Base-by-base conservation (phyloP, 2,329 filamentous ascomycete genomes). In the Colletotrichum trifolii region DNA sequence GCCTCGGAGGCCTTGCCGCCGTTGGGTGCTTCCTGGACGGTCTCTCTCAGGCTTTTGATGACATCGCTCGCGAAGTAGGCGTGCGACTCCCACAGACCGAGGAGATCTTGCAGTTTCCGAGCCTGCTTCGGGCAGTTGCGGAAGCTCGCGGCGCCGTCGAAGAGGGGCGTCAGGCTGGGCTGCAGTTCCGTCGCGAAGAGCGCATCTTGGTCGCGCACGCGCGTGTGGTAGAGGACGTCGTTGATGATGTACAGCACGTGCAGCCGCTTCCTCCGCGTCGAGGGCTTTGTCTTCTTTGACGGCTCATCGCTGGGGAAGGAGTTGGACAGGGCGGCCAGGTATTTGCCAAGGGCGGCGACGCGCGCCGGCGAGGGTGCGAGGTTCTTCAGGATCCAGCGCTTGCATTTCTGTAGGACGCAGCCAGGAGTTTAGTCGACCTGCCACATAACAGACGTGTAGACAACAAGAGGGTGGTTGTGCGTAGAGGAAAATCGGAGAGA, bases 301-400 rank as follows among this genome's bases (percentile, higher is more conserved):
- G 47, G 42, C 39, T 55, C 64, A 35, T 59, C 54, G 17, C 56
- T 69, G 54, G 36, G 53, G 35, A 88, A 85, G 46, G 89, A 89
- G 67, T 84, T 87, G 69, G 91, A 85, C 64, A 95, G 79, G 52
- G 90, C 87, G 67, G 85, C 84, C 68, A 96, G 80, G 77, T 93
- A 97, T 78, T 93, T 94, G 70, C 87, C 91, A 69, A 96, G 80
- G 46, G 89, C 86, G 64, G 82, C 80, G 69, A 88, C 85, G 71
- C 93, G 89, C 70, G 85, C 81, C 61, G 85, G 76, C 65, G 93
- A 96, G 63, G 85, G 84, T 71, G 87, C 83, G 74, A 95, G 82
- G 80, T 93, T 87, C 71, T 85, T 85, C 74, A 94, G 79, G 73
- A 95, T 90, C 93, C 93, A 97, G 79, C 87, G 84, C 86, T 94